Evolutionary conservation across 2,329 filamentous ascomycete species (phyloP), one percentile per base, ranked within the genome.

Genomic region (Rhynchosporium graminicola): DNA sequence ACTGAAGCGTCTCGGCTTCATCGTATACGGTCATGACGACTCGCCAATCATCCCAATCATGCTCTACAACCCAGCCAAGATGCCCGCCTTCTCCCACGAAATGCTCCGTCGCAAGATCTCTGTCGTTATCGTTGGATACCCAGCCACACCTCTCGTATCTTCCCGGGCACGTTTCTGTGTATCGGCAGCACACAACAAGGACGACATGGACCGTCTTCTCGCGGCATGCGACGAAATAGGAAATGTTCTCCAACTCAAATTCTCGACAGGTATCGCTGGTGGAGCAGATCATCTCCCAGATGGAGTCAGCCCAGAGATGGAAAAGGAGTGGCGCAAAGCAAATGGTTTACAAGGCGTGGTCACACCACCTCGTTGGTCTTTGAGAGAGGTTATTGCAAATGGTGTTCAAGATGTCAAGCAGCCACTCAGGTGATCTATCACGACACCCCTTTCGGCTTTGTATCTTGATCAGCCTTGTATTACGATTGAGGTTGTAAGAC

Each of bases 71-170:
- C 95, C 95, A n/a, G 95, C 91, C 72, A 99, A 99, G 80, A 97
- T 99, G 83, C 91, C 94, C 4, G 94, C 95, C 63, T 99, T 99
- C 78, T 97, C 92, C 56, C 95, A 97, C 75, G 95, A 98, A 77
- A 98, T 99, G 95, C 85, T 98, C 64, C 91, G 91, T 79, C 91
- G 95, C 74, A 98, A 97, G 78, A 98, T 99, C 70, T 95, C 94
- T 0, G 91, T 98, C 57, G 95, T 99, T 45, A 91, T 99, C 51
- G 95, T 99, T 65, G 95, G 94, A 58, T 99, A 99, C 75, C 95
- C 95, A 5, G 95, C 94, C 8, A 99, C 95, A 2, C 95, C 95
- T 1, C 84, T 99, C 51, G 96, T 98, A 70, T 96, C 91, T 65
- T 97, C 94, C 26, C 90, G 95, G 67, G 95, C 92, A 57, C 90